Base-by-base conservation (phyloP, 371 early-diverging fungal genomes). In the Apophysomyces trapeziformis region DNA sequence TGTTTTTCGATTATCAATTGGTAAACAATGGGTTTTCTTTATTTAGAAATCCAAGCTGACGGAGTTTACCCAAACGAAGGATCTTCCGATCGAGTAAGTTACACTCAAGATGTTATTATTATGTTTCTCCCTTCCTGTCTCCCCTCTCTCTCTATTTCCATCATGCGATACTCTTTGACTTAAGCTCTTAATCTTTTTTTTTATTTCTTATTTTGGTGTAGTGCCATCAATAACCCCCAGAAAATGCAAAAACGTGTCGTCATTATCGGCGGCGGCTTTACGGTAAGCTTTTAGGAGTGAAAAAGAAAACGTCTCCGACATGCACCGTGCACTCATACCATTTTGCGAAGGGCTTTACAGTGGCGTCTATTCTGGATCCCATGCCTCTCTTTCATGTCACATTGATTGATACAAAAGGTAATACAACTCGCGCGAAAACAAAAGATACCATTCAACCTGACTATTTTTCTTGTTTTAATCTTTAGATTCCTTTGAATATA, bases 321-420 rank as follows among this genome's bases (percentile, higher is more conserved):
- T 38, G 44, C 16, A 61, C 37, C 13, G 11, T 43, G 21, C 7
- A 39, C 26, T 14, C 6, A 38, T 32, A 32, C 38, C 61, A 50
- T 50, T 21, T 45, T 47, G 18, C 21, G 54, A 50, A 82, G 82
- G 82, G 82, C 7, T 82, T 79, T 37, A 75, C 79, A 0, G 79
- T 79, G 1, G 82, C 77, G 0, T 77, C 79, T 8, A 72, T 79
- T 11, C 63, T 82, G 32, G 82, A 82, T 46, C 76, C 79, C 6
- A 82, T 82, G 82, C 67, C 79, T 7, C 59, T 69, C 11, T 82
- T 82, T 41, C 74, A 82, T 64, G 79, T 82, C 7, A 77, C 77
- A 7, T 61, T 82, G 14, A 79, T 82, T 8, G 82, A 82, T 64
- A 72, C 75, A 12, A 82, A 82, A 74, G 82, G 82, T 81, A 60